phyloP scores from a whole-genome alignment of 441 rosid genomes.

The Gossypium davidsonii region DNA sequence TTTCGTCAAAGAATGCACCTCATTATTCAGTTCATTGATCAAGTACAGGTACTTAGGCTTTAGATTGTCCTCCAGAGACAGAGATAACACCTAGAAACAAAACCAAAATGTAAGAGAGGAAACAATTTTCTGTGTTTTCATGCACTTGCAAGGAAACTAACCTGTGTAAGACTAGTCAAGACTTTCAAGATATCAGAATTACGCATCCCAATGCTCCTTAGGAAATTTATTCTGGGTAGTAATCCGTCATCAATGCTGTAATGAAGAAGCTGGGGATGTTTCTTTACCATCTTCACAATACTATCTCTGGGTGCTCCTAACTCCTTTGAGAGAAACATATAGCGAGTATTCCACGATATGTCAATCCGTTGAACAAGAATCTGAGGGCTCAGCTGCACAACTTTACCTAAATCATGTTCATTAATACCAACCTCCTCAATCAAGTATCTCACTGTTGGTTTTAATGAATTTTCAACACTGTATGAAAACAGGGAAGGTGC shows the following conservation, averaged over 20 bases:
- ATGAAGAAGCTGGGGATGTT: slow-evolving; percentile 91
- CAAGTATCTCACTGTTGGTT: slow-evolving; percentile 83
- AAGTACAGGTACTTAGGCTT: slow-evolving; percentile 88
- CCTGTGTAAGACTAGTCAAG: slow-evolving; percentile 94
- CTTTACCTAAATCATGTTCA: slow-evolving; percentile 69
- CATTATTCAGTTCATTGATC: slow-evolving; percentile 74
- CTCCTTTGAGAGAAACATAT: slow-evolving; percentile 78
- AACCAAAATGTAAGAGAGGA: slow-evolving; percentile 7
- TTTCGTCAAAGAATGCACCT: slow-evolving; percentile 72
- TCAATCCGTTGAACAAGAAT: slow-evolving; percentile 90
- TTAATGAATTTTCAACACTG: slow-evolving; percentile 82
- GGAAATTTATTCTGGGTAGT: slow-evolving; percentile 83
- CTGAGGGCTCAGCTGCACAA: slow-evolving; percentile 91
- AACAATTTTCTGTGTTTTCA: neutral
- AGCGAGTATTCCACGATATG: slow-evolving; percentile 84
- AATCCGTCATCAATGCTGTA: slow-evolving; percentile 89
- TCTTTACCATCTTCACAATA: slow-evolving; percentile 83
- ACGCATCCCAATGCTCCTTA: slow-evolving; percentile 79
- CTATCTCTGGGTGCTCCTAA: slow-evolving; percentile 87
- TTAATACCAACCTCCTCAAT: slow-evolving; percentile 90
- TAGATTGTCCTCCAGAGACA: slow-evolving; percentile 84
- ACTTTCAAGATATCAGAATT: slow-evolving; percentile 83
- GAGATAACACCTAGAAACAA: slow-evolving; percentile 66
- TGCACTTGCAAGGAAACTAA: slow-evolving; percentile 12
- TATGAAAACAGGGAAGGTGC: slow-evolving; percentile 78